A percentile compares a stretch with the other conserved stretches of the same genome.
phyloP scores from a whole-genome alignment of 345 rosid species.

The Sisymbrium altissimum region DNA sequence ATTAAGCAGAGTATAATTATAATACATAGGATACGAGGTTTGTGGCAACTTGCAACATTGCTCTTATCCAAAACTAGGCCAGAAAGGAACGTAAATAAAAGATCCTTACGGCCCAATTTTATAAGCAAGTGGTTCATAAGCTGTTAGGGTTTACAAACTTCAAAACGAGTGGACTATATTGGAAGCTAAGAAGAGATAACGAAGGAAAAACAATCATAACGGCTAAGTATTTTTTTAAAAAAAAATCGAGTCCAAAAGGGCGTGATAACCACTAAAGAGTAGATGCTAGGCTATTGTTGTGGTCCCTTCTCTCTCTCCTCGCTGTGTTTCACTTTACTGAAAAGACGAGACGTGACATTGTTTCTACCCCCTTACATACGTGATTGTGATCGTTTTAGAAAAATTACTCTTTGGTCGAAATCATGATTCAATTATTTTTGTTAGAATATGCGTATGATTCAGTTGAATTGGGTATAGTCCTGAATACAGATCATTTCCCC shows the following conservation, averaged over 20 bases:
- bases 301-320: slow-evolving; percentile 13
- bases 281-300: background rate
- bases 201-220: slow-evolving; percentile 11
- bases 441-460: background rate
- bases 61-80: slow-evolving; percentile 1
- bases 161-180: slow-evolving; percentile 15
- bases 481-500: slow-evolving; percentile 7
- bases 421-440: background rate
- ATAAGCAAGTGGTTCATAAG: background rate
- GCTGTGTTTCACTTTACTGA: slow-evolving; percentile 19
- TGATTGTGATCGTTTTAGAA: background rate
- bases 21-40: background rate
- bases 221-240: background rate
- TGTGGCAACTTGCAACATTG: slow-evolving; percentile 6
- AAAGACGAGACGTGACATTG: slow-evolving; percentile 31
- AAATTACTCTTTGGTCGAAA: background rate
- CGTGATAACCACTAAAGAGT: slow-evolving; percentile 38
- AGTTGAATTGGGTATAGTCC: background rate
- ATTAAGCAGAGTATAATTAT: background rate
- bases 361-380: background rate
- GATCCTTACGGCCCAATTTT: background rate
- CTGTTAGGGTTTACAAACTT: slow-evolving; percentile 8
- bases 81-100: background rate
- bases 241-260: slow-evolving; percentile 45
- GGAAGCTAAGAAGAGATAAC: slow-evolving; percentile 9